phyloP scores from a whole-genome alignment of 78 protist species.

The Dictyostelium intermedium region DNA sequence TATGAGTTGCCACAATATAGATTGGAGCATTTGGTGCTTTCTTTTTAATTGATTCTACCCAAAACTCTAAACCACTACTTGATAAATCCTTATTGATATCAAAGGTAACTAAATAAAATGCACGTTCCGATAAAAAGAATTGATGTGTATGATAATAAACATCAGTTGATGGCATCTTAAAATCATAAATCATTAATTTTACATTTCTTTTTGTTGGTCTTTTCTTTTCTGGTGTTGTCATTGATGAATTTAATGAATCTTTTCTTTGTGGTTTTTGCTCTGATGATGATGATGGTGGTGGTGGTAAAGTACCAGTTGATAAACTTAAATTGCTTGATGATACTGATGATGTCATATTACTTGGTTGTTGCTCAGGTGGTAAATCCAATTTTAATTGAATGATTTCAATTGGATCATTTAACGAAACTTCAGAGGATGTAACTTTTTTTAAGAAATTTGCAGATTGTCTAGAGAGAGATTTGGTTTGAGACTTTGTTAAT shows the following conservation, averaged over 20 bases:
- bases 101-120: constrained; percentile 62
- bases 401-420: constrained; percentile 25
- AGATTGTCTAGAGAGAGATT: not conserved
- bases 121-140: constrained; percentile 76
- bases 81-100: constrained; percentile 59
- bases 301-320: not conserved
- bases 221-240: not conserved
- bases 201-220: not conserved
- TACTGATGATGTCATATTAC: not conserved
- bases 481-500: constrained; percentile 28
- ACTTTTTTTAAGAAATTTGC: constrained; percentile 4
- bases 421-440: not conserved
- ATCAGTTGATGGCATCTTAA: constrained; percentile 6
- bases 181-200: constrained; percentile 33
- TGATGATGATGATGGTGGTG: not conserved
- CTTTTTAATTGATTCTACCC: constrained; percentile 59
- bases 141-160: constrained; percentile 70
- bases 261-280: constrained; percentile 5
- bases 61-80: constrained; percentile 43
- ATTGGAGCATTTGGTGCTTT: constrained; percentile 74
- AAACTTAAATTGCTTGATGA: constrained; percentile 9
- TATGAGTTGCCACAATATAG: constrained; percentile 78
- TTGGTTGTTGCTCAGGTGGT: not conserved
- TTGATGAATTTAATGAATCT: not conserved
- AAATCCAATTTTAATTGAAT: constrained; percentile 51